Evolutionary conservation across 1,284 basidiomycete species (phyloP), one percentile per base, ranked within the genome.

Genomic region (Schizophyllum amplum): DNA sequence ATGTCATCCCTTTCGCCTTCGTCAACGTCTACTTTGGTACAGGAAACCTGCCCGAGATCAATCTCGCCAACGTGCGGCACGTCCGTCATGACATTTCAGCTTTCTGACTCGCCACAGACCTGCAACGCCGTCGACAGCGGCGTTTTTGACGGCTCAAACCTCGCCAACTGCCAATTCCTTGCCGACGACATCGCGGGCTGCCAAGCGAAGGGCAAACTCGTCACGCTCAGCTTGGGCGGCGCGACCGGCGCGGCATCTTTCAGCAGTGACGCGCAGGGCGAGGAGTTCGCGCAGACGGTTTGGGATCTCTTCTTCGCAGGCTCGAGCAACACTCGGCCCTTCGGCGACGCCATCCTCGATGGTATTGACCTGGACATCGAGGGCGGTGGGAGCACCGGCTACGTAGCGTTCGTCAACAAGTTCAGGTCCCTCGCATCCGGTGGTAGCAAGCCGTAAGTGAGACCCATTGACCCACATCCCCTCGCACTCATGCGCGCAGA

Each of bases 281-380:
- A 68, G 27, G 66, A 67, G 1, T 86, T 84, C 59, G 84, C 81
- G 0, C 69, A 81, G 55, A 78, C 75, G 0, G 76, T 87, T 53
- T 87, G 86, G 84, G 75, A 87, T 65, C 57, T 82, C 17, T 86
- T 87, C 71, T 72, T 87, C 17, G 85, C 82, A 11, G 85, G 82
- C 1, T 72, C 74, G 1, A 80, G 76, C 62, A 68, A 68, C 21
- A 72, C 76, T 1, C 72, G 85, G 56, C 85, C 85, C 0, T 86
- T 86, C 62, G 84, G 85, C 15, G 64, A 68, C 48, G 84, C 81
- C 1, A 79, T 86, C 6, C 73, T 87, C 13, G 86, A 87, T 61
- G 86, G 84, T 82, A 69, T 87, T 55, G 84, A 87, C 63, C 68
- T 87, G 50, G 84, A 87, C 64, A 82, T 87, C 57, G 85, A 87